These are phyloP conservation scores for Phylloporus rhodoxanthus DNA, from an alignment of 768 basidiomycete genomes.

Conservation along the genomic window DNA sequence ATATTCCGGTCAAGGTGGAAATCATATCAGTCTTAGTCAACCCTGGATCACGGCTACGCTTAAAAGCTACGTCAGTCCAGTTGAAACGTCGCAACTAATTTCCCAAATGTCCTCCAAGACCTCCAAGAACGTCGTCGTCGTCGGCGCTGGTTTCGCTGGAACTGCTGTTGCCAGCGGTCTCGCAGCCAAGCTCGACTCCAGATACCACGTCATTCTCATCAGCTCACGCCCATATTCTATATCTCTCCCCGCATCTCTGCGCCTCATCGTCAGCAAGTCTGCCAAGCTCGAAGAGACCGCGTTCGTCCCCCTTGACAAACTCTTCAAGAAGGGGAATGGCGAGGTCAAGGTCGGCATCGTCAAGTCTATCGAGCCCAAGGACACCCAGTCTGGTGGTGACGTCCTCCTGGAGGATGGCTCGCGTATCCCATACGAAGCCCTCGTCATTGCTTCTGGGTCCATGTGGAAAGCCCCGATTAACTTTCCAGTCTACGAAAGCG, in stretches of 20 bases:
- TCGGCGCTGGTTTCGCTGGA: slow-evolving; percentile 51
- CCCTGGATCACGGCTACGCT: too few species aligned
- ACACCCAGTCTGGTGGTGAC: slow-evolving; percentile 35
- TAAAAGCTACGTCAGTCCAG: background rate
- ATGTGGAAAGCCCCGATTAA: slow-evolving; percentile 46
- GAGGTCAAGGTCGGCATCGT: slow-evolving; percentile 31
- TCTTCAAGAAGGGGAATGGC: slow-evolving; percentile 45
- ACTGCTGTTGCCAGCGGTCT: slow-evolving; percentile 41
- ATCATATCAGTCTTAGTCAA: background rate
- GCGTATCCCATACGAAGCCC: slow-evolving; percentile 44
- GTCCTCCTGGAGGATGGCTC: slow-evolving; percentile 49
- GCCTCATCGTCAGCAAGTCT: slow-evolving; percentile 40
- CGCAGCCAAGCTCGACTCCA: slow-evolving; percentile 44
- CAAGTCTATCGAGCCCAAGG: slow-evolving; percentile 35
- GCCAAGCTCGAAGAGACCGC: slow-evolving; percentile 38
- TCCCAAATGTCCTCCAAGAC: background rate
- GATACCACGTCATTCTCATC: slow-evolving; percentile 51
- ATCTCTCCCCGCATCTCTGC: slow-evolving; percentile 45
- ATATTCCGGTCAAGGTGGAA: background rate
- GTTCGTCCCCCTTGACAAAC: slow-evolving; percentile 47
- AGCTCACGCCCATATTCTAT: slow-evolving; percentile 46
- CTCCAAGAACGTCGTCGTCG: slow-evolving; percentile 42
- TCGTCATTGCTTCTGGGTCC: slow-evolving; percentile 58
- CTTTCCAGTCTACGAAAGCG: slow-evolving; percentile 35
- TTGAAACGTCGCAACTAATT: background rate